Evolutionary conservation across 1,284 basidiomycete genomes (phyloP).

Genomic region (Malassezia psittaci): DNA sequence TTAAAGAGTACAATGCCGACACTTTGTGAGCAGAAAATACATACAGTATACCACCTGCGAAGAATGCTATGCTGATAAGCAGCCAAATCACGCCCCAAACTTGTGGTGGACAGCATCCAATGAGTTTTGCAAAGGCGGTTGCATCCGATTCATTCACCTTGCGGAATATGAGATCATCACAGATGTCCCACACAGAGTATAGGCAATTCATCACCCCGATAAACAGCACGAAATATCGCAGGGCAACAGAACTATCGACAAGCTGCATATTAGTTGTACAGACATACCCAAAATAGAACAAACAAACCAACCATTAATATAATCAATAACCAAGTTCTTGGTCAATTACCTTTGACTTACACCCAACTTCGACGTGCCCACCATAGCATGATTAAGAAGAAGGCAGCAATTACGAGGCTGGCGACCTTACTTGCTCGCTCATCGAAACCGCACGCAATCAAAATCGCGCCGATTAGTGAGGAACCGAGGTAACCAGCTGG

Average conservation of each 20-base stretch:
- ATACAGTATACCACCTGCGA: conserved; percentile 68
- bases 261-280: conserved; percentile 2
- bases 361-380: conserved; percentile 69
- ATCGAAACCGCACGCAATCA: conserved; percentile 83
- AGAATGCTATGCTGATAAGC: conserved; percentile 67
- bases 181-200: conserved; percentile 37
- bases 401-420: conserved; percentile 66
- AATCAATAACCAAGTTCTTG: conserved; percentile 33
- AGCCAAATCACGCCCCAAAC: conserved; percentile 68
- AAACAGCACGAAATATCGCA: conserved; percentile 65
- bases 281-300: conserved; percentile 26
- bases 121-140: conserved; percentile 72
- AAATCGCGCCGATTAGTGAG: conserved; percentile 67
- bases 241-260: conserved; percentile 24
- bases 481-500: conserved; percentile 61
- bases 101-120: conserved; percentile 56
- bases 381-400: conserved; percentile 87
- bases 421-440: conserved; percentile 86
- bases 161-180: conserved; percentile 67
- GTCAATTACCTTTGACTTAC: conserved; percentile 1
- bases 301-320: conserved; percentile 34
- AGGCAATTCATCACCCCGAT: conserved; percentile 54
- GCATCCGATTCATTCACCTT: conserved; percentile 79
- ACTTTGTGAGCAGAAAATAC: conserved; percentile 12
- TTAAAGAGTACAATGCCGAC: conserved; percentile 39